Evolutionary conservation across 495 filamentous ascomycete species (phyloP).

Genomic region (Cercophora newfieldiana): DNA sequence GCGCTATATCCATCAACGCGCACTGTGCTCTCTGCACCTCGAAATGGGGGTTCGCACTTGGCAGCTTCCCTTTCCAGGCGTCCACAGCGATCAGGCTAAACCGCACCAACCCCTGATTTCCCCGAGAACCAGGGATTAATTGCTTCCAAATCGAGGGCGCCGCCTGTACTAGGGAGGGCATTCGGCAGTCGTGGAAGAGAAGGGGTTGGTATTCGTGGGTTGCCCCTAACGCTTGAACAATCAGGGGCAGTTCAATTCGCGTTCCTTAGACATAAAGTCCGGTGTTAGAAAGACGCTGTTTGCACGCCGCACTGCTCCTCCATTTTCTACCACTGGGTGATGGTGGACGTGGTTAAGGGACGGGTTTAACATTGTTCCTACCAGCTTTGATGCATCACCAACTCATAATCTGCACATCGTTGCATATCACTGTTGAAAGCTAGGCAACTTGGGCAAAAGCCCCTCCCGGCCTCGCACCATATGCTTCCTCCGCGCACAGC

Average conservation of each 20-base stretch:
- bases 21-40: constrained; percentile 3
- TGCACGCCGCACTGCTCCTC: neutral
- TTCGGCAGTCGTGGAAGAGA: neutral
- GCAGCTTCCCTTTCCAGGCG: neutral
- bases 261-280: neutral
- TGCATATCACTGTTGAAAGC: no score
- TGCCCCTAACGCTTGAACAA: neutral
- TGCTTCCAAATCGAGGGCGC: neutral
- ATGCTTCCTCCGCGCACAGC: no score
- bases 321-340: neutral
- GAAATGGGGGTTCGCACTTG: constrained; percentile 4
- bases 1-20: neutral
- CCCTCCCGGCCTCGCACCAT: no score
- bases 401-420: no score
- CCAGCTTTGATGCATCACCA: no score
- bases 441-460: no score
- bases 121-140: constrained; percentile 1
- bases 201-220: neutral
- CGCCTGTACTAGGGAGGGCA: neutral
- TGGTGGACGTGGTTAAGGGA: no score
- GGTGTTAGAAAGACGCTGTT: neutral
- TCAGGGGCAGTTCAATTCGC: constrained; percentile 2
- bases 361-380: no score
- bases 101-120: constrained; percentile 1
- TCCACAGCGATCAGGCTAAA: constrained; percentile 4